Percentiles rank a stretch among this genome's conserved stretches.
phyloP scores from a whole-genome alignment of 2,329 filamentous ascomycete genomes.

The Penicillium sp. region DNA sequence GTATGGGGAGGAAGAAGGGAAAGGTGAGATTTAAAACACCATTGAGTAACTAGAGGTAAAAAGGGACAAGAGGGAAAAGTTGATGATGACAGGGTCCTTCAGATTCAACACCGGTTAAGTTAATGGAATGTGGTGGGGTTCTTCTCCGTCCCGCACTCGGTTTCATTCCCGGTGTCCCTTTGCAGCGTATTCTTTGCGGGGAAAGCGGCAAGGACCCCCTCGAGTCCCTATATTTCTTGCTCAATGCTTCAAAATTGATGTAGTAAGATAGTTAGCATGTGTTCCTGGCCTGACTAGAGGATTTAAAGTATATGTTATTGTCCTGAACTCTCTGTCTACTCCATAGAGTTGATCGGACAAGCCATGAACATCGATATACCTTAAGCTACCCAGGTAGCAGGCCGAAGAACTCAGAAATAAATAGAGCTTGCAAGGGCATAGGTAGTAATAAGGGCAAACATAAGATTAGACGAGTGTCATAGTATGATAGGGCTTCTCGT shows the following conservation, averaged over 20 bases:
- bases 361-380: background rate
- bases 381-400: background rate
- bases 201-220: background rate
- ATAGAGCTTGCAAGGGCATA: background rate
- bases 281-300: background rate
- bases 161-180: constrained; percentile 15
- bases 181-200: constrained; percentile 17
- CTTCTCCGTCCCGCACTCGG: constrained; percentile 1
- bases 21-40: background rate
- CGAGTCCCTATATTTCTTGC: background rate
- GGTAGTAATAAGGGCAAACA: background rate
- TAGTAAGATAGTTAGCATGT: background rate
- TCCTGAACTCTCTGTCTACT: no score
- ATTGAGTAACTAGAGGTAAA: background rate
- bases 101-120: constrained; percentile 15
- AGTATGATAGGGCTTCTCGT: no score
- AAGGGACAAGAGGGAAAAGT: background rate
- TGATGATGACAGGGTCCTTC: constrained; percentile 6
- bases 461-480: background rate
- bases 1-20: background rate
- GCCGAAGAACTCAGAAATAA: background rate
- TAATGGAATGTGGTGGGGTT: constrained; percentile 9
- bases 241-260: background rate
- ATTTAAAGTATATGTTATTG: background rate
- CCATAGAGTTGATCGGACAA: background rate